Evolutionary conservation across 108 stramenopile genomes (phyloP).

Genomic region (Nitzschia sp.): DNA sequence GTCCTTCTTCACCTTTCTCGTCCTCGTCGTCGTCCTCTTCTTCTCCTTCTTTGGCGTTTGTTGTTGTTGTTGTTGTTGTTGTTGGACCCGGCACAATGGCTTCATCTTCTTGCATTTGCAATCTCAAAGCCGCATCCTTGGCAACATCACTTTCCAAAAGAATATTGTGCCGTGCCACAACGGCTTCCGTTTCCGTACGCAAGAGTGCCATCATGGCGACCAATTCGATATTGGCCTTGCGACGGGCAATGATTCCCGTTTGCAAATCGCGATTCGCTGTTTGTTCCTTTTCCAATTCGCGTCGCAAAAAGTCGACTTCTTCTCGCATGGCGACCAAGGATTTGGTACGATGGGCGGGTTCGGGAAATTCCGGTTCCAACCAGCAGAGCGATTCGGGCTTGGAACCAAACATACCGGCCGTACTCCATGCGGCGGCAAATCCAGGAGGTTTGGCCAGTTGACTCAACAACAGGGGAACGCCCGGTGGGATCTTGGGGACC

Average conservation of each 20-base stretch:
- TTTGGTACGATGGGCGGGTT: slow-evolving; percentile 11
- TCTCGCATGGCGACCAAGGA: slow-evolving; percentile 32
- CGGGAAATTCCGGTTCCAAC: slow-evolving; percentile 56
- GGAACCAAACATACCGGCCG: slow-evolving; percentile 33
- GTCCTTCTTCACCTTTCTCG: background rate
- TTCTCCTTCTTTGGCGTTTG: background rate
- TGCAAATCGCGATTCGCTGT: slow-evolving; percentile 57
- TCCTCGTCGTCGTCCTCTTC: background rate
- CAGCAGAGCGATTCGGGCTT: slow-evolving; percentile 56
- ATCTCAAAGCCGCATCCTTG: slow-evolving; percentile 47
- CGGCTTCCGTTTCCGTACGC: slow-evolving; percentile 88
- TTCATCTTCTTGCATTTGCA: slow-evolving; percentile 33
- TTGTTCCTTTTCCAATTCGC: slow-evolving; percentile 61
- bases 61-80: too few species aligned
- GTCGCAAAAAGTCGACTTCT: slow-evolving; percentile 52
- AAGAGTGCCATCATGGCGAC: slow-evolving; percentile 78
- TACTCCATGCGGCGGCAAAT: slow-evolving; percentile 61
- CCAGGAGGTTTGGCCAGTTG: slow-evolving; percentile 64
- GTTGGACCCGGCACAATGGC: background rate
- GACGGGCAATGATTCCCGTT: slow-evolving; percentile 47
- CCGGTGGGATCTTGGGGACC: slow-evolving; percentile 74
- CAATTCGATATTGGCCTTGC: slow-evolving; percentile 69
- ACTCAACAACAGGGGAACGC: slow-evolving; percentile 71
- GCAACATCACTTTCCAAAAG: slow-evolving; percentile 72
- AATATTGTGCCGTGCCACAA: slow-evolving; percentile 78